Conservation (phyloP, 139 green algal species). For the Asterochloris sp. region DNA sequence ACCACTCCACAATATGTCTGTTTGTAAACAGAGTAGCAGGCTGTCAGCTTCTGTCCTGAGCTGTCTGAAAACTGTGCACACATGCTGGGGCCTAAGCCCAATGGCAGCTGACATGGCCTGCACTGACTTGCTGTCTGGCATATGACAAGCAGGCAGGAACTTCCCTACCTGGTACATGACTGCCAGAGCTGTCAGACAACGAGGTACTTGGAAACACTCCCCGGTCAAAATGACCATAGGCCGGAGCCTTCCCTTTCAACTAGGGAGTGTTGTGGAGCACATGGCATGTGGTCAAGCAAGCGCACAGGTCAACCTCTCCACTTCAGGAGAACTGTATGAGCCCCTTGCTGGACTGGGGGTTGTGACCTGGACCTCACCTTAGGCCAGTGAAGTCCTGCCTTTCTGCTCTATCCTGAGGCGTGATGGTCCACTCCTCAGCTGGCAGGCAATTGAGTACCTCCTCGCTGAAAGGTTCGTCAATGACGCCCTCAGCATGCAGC, state of each 20-base stretch:
- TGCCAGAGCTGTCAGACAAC: too few relatives aligned
- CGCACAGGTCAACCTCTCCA: not conserved
- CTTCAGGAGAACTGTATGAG: not conserved
- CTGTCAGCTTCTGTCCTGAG: not conserved
- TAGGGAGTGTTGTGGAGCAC: not conserved
- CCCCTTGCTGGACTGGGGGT: not conserved
- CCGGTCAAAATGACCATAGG: not conserved
- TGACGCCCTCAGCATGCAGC: constrained; percentile 45
- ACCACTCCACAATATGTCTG: not conserved
- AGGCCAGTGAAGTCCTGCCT: constrained; percentile 74
- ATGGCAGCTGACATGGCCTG: too few relatives aligned
- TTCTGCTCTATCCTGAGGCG: constrained; percentile 47
- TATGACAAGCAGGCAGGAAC: too few relatives aligned
- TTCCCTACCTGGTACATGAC: too few relatives aligned
- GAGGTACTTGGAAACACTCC: not conserved
- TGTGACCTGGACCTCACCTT: not conserved
- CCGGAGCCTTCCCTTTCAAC: not conserved
- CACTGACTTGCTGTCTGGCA: too few relatives aligned
- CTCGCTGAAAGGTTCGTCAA: constrained; percentile 15
- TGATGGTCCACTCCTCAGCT: constrained; percentile 67
- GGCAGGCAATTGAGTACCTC: constrained; percentile 81
- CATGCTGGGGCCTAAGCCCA: not conserved
- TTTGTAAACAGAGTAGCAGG: not conserved
- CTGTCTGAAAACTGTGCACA: not conserved
- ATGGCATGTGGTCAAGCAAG: not conserved